Conservation (phyloP, 2,329 filamentous ascomycete species). For the Delphinella strobiligena region DNA sequence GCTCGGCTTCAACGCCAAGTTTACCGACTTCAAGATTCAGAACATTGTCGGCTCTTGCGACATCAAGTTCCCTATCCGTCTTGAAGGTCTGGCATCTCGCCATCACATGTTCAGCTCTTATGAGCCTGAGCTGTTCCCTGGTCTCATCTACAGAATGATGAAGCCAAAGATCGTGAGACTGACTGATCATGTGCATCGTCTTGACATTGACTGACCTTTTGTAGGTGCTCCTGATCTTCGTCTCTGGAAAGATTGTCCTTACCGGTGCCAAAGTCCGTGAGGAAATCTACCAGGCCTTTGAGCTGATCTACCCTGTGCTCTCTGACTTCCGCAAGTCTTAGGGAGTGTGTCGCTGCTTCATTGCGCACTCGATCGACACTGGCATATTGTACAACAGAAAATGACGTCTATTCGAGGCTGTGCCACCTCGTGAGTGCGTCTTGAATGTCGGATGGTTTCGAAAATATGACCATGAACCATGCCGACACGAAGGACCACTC, state of each 20-base stretch:
- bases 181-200: not conserved
- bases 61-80: slow-evolving; percentile 97
- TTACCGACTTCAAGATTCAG: slow-evolving; percentile 99
- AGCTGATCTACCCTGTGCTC: slow-evolving; percentile 93
- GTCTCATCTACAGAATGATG: slow-evolving; percentile 99
- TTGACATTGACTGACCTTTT: slow-evolving; percentile 2
- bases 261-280: slow-evolving; percentile 96
- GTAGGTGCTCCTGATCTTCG: slow-evolving; percentile 83
- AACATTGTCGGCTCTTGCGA: slow-evolving; percentile 98
- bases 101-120: slow-evolving; percentile 99
- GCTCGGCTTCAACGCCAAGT: slow-evolving; percentile 98
- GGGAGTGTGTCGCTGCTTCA: not conserved
- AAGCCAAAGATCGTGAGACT: slow-evolving; percentile 75
- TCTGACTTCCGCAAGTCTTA: slow-evolving; percentile 36
- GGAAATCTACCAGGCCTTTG: slow-evolving; percentile 94
- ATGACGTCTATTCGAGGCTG: too few relatives aligned
- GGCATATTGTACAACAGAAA: not conserved
- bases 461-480: not conserved
- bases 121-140: slow-evolving; percentile 95
- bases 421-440: too few relatives aligned
- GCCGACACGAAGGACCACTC: not conserved
- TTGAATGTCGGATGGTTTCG: too few relatives aligned
- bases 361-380: not conserved
- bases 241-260: slow-evolving; percentile 94
- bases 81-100: slow-evolving; percentile 88